Conservation (phyloP, 805 yeast genomes). For the Lachancea cidri region DNA sequence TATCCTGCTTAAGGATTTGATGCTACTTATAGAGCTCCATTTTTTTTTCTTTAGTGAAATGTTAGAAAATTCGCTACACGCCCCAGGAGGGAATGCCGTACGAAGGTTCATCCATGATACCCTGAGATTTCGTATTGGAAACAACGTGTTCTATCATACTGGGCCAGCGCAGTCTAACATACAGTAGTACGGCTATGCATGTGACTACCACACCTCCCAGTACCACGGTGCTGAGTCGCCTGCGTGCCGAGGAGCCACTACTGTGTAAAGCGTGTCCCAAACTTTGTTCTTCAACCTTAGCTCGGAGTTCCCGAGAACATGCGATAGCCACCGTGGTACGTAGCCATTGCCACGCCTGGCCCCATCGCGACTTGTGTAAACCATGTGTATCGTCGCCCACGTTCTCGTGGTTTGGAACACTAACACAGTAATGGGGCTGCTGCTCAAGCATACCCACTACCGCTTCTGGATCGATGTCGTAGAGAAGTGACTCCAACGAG, state of each 20-base stretch:
- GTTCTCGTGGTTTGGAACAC: neutral
- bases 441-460: constrained; percentile 46
- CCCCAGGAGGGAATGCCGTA: constrained; percentile 17
- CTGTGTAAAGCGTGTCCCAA: neutral
- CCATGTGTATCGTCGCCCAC: neutral
- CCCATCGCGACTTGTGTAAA: neutral
- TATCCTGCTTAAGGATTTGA: too few species aligned
- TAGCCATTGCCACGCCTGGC: constrained; percentile 3
- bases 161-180: constrained; percentile 11
- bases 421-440: neutral
- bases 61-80: too few species aligned
- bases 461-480: constrained; percentile 45
- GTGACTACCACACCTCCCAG: constrained; percentile 9
- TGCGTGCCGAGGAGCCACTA: neutral
- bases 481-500: constrained; percentile 29
- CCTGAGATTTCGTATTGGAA: constrained; percentile 2
- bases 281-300: neutral
- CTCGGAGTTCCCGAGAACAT: neutral
- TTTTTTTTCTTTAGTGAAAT: too few species aligned
- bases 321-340: neutral
- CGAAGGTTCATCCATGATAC: neutral
- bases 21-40: too few species aligned
- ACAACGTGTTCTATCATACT: constrained; percentile 7
- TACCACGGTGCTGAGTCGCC: constrained; percentile 4
- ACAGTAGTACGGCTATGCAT: constrained; percentile 13